Base-by-base conservation (phyloP, 1,284 basidiomycete genomes). In the Erythrobasidium hasegawianum region DNA sequence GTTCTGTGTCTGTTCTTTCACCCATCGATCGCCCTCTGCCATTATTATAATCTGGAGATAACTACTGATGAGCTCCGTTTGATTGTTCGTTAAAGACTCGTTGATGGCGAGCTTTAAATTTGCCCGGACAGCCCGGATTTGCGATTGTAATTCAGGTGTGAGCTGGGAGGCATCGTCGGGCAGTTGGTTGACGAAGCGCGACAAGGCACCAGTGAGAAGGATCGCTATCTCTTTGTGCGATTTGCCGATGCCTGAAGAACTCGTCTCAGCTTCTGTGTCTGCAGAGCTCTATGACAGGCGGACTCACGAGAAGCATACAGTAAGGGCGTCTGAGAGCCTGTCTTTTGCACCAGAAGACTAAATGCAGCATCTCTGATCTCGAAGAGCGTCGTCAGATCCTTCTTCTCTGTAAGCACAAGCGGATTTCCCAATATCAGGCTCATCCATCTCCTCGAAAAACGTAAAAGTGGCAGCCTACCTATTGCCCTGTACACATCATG, bases 41-140 rank as follows among this genome's bases (percentile, higher is more conserved):
- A 73, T 74, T 68, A 73, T 64, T 29, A 74, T 65, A 16, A 72
- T 67, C 55, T 75, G 74, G 26, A 75, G 61, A 62, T 70, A 75
- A 8, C 67, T 70, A 1, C 70, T 64, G 22, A 73, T 57, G 20
- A 74, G 68, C 26, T 69, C 67, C 16, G 72, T 74, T 38, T 72
- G 67, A 4, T 66, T 43, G 3, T 54, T 67, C 2, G 67, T 29
- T 9, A 75, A 57, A 4, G 67, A 67, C 14, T 69, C 59, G 9
- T 64, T 57, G 58, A 74, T 72, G 13, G 74, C 74, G 5, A 73
- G 59, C 33, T 73, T 73, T 38, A 75, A 69, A 49, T 72, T 74
- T 2, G 71, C 69, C 5, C 72, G 70, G 1, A 75, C 64, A 1
- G 67, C 61, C 9, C 72, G 68, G 52, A 73, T 56, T 1, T 70